A percentile compares a stretch with the other conserved stretches of the same genome.
These are phyloP conservation scores for Saccharomycopsis vini DNA, from an alignment of 805 yeast species.

Conservation along the genomic window DNA sequence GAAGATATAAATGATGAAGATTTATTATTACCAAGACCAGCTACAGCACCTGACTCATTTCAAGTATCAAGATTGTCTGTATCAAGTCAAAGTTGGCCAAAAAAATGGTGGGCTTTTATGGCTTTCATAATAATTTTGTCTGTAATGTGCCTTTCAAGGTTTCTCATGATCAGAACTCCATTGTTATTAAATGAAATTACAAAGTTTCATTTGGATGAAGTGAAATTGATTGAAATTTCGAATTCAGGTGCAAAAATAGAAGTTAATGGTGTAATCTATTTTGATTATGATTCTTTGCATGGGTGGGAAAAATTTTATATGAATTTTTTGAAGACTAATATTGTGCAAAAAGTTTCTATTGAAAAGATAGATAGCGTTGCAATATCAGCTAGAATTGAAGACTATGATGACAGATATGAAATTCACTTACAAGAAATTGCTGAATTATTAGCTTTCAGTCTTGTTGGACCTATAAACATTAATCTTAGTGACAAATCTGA, in stretches of 20 bases:
- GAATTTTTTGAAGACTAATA: not conserved
- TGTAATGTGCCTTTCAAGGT: no score
- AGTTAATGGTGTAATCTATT: slow-evolving; percentile 2
- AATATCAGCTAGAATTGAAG: not conserved
- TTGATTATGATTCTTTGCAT: slow-evolving; percentile 1
- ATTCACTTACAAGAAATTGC: not conserved
- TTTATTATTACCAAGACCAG: not conserved
- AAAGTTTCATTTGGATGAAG: slow-evolving; percentile 1
- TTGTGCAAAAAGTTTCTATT: not conserved
- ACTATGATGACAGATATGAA: not conserved
- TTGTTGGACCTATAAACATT: not conserved
- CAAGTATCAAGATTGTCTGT: not conserved
- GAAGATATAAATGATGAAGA: not conserved
- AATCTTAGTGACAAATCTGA: not conserved
- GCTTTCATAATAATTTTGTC: not conserved
- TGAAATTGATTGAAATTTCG: slow-evolving; percentile 5
- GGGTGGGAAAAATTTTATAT: not conserved
- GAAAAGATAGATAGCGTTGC: not conserved
- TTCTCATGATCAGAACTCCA: not conserved
- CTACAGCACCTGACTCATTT: not conserved
- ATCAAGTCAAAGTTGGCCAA: not conserved
- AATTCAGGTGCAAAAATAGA: slow-evolving; percentile 1
- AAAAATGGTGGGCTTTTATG: not conserved
- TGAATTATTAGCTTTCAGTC: not conserved
- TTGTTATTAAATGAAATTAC: slow-evolving; percentile 1